Base-by-base conservation (phyloP, 148 eudicot genomes). In the Selenicereus undatus region DNA sequence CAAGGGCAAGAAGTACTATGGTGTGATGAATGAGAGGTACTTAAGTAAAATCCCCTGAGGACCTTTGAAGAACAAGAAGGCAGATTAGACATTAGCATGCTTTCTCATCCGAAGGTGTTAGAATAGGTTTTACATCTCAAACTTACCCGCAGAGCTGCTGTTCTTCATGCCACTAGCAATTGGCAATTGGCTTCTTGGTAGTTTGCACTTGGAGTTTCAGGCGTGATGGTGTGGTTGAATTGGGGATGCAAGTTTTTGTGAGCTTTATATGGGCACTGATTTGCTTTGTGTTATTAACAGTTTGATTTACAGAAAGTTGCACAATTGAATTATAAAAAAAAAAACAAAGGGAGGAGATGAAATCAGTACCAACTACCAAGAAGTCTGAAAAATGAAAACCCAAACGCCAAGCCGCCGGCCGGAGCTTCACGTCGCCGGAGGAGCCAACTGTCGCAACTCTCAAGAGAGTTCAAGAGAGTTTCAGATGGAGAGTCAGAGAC, bases 21-120 rank as follows among this genome's bases (percentile, higher is more conserved):
- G 88, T 16, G 90, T 90, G 71, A 89, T 93, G 79, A 90, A 91
- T 77, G 91, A 86, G 51, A 93, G 82, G 82, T 91, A 91, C 82
- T 80, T 93, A 11, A 90, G 97, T 73, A 90, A 93, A 84, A 91
- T 93, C 71, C 95, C 93, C 1, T 76, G 82, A 79, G 92, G 91
- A 68, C 90, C 88, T 10, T 24, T 87, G 89, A 86, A 83, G 71
- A 82, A 73, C 83, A 93, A 88, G 86, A 92, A 92, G 87, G 82
- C 74, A 17, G 97, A 83, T 21, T 92, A 92, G 86, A 80, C 75
- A 48, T 71, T 42, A 42, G 35, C 71, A 74, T 45, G 51, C 24
- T 43, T 64, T 51, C 21, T 75, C 75, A n/a, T 17, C 79, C 11
- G 16, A 52, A 65, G 50, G 77, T 43, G 39, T 66, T 81, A 74